Conservation (phyloP, 768 basidiomycete genomes). For the Serendipita vermifera region DNA sequence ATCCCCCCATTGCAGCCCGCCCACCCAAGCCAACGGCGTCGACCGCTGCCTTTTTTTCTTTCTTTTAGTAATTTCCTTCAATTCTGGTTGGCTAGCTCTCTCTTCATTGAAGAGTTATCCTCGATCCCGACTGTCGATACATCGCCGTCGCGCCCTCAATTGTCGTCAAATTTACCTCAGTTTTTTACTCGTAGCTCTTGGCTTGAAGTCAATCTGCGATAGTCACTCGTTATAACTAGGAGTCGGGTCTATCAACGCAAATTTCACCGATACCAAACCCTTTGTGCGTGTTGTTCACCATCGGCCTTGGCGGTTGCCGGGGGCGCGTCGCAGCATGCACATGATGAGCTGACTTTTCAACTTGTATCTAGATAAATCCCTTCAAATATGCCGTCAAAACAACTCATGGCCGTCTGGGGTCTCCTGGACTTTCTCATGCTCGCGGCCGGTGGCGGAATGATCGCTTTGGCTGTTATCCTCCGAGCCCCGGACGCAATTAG, state of each 20-base stretch:
- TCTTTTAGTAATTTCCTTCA: conserved; percentile 1
- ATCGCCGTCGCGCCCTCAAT: neutral
- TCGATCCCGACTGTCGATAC: neutral
- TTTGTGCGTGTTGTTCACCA: too few species aligned
- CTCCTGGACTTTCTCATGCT: conserved; percentile 59
- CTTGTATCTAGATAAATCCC: too few species aligned
- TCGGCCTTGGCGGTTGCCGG: too few species aligned
- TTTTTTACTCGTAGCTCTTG: neutral
- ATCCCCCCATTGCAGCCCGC: too few species aligned
- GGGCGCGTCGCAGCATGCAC: too few species aligned
- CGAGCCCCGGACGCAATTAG: conserved; percentile 51
- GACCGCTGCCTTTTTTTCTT: conserved; percentile 8
- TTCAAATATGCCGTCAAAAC: conserved; percentile 63
- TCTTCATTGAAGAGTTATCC: too few species aligned
- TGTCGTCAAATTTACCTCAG: neutral
- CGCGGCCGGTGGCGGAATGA: conserved; percentile 49
- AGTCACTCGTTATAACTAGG: conserved; percentile 2
- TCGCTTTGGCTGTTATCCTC: conserved; percentile 63
- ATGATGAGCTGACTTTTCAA: too few species aligned
- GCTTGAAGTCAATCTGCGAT: conserved; percentile 2
- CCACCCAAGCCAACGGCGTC: conserved; percentile 8
- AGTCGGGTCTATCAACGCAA: conserved; percentile 1
- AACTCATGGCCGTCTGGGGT: conserved; percentile 57
- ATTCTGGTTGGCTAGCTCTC: too few species aligned
- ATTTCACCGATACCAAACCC: too few species aligned